These are phyloP conservation scores for Thamnidium elegans DNA, from an alignment of 192 early-diverging fungal species.

Conservation along the genomic window DNA sequence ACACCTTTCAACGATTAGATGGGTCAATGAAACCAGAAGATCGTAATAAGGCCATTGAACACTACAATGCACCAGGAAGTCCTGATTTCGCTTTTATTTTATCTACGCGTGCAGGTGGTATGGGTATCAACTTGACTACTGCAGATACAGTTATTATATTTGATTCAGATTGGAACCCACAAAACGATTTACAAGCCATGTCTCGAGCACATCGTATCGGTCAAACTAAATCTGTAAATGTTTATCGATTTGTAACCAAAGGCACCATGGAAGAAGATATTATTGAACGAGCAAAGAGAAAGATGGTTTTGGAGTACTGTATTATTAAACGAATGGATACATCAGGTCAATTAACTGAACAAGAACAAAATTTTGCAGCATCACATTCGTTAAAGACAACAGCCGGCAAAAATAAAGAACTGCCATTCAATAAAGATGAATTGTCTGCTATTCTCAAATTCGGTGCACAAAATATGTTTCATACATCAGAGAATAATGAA, in stretches of 20 bases:
- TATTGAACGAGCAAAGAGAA: slow-evolving; percentile 96
- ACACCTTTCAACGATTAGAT: slow-evolving; percentile 91
- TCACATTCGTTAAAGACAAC: slow-evolving; percentile 36
- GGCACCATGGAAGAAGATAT: slow-evolving; percentile 99
- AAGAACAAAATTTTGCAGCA: slow-evolving; percentile 22
- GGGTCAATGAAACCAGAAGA: slow-evolving; percentile 85
- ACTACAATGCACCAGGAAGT: slow-evolving; percentile 91
- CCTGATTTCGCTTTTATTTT: slow-evolving; percentile 96
- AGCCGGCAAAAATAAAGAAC: slow-evolving; percentile 24
- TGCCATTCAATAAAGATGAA: slow-evolving; percentile 81
- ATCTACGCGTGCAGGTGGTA: slow-evolving; percentile 94
- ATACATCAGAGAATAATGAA: slow-evolving; percentile 61
- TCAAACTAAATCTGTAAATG: slow-evolving; percentile 95
- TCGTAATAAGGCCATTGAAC: slow-evolving; percentile 95
- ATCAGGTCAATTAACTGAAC: slow-evolving; percentile 26
- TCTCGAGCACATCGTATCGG: slow-evolving; percentile 97
- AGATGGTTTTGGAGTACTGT: slow-evolving; percentile 99
- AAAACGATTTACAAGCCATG: slow-evolving; percentile 97
- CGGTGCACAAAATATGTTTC: slow-evolving; percentile 97
- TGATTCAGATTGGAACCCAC: slow-evolving; percentile 93
- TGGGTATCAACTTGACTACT: slow-evolving; percentile 95
- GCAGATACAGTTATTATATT: slow-evolving; percentile 98
- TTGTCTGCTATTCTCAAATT: slow-evolving; percentile 95
- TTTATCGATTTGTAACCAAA: slow-evolving; percentile 96
- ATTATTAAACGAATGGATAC: slow-evolving; percentile 94